Evolutionary conservation across 2,329 filamentous ascomycete species (phyloP).

Genomic region (Sporothrix brasiliensis): DNA sequence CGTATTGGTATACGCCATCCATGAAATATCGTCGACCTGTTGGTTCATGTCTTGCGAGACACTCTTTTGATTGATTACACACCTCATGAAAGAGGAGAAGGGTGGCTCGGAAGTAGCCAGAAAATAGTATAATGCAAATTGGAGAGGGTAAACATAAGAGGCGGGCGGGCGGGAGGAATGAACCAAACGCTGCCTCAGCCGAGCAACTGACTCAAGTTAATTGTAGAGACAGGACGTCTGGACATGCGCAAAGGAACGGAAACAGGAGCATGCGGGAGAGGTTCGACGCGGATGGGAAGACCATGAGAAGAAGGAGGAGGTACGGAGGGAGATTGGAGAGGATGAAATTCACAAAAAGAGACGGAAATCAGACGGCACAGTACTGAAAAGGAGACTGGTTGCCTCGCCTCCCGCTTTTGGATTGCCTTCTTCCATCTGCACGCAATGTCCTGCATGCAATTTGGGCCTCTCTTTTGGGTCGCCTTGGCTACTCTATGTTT

Average conservation of each 20-base stretch:
- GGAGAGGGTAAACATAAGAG: neutral
- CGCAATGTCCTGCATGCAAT: conserved; percentile 15
- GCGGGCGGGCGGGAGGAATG: conserved; percentile 6
- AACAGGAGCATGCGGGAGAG: conserved; percentile 13
- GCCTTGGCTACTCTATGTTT: neutral
- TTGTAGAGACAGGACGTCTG: neutral
- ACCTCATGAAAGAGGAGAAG: neutral
- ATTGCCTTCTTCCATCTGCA: neutral
- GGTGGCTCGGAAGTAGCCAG: conserved; percentile 16
- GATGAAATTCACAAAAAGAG: neutral
- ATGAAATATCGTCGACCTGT: neutral
- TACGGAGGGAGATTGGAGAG: conserved; percentile 2
- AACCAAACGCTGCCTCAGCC: conserved; percentile 12
- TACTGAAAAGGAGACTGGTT: neutral
- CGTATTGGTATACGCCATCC: neutral
- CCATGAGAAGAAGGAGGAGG: neutral
- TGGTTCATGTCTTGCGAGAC: conserved; percentile 12
- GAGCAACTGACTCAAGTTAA: conserved; percentile 5
- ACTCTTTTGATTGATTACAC: neutral
- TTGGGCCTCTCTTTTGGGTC: conserved; percentile 22
- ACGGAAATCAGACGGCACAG: conserved; percentile 12
- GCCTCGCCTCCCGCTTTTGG: conserved; percentile 2
- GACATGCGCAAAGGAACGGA: conserved; percentile 9
- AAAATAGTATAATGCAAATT: neutral
- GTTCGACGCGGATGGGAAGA: neutral